These are phyloP conservation scores for Ophiocordyceps camponoti-floridani DNA, from an alignment of 2,329 filamentous ascomycete genomes.

Conservation along the genomic window DNA sequence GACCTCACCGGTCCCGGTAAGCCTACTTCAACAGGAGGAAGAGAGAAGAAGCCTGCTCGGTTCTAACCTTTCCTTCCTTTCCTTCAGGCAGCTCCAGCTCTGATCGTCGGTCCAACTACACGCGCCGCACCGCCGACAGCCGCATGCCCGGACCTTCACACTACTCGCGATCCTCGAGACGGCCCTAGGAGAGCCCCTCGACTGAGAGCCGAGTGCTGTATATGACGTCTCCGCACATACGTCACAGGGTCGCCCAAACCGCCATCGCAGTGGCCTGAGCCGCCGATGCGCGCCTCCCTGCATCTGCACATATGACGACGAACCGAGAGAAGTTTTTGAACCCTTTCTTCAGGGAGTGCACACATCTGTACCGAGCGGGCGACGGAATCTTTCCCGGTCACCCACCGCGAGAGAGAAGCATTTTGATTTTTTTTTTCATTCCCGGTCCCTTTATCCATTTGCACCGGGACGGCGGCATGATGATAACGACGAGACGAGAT, in stretches of 20 bases:
- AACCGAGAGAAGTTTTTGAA: not conserved
- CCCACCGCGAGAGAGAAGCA: not conserved
- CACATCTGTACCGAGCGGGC: too few relatives aligned
- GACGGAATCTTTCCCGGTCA: not conserved
- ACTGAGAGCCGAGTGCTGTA: slow-evolving; percentile 3
- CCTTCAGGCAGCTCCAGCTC: slow-evolving; percentile 27
- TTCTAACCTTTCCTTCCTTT: not conserved
- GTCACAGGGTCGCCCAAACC: not conserved
- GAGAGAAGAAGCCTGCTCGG: too few relatives aligned
- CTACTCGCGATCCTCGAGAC: slow-evolving; percentile 10
- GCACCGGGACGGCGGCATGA: not conserved
- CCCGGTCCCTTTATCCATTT: not conserved
- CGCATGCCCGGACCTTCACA: slow-evolving; percentile 12
- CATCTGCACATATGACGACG: not conserved
- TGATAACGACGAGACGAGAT: not conserved
- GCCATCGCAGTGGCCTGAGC: not conserved
- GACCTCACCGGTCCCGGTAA: slow-evolving; percentile 12
- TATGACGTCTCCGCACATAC: slow-evolving; percentile 2
- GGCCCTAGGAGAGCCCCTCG: slow-evolving; percentile 4
- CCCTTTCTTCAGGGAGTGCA: not conserved
- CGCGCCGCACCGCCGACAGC: slow-evolving; percentile 13
- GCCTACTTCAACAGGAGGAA: too few relatives aligned
- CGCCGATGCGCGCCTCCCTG: not conserved
- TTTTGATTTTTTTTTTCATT: not conserved
- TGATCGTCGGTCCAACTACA: slow-evolving; percentile 21